Percentiles rank a stretch among this genome's conserved stretches.
phyloP scores from a whole-genome alignment of 805 yeast genomes.

The Hanseniaspora meyeri region DNA sequence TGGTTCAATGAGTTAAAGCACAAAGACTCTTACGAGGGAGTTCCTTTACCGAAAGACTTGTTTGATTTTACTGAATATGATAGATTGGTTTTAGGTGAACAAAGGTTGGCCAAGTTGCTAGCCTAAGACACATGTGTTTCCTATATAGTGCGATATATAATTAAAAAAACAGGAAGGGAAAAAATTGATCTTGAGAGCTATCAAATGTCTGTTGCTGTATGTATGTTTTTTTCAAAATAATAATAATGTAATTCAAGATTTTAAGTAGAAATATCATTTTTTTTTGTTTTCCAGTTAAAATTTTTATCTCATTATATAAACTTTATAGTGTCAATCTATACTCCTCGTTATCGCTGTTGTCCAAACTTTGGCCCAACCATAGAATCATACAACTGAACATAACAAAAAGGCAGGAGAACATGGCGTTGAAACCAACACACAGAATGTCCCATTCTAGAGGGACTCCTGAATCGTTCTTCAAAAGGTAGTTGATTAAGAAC shows the following conservation, averaged over 20 bases:
- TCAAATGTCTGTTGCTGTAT: background rate
- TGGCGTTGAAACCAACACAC: slow-evolving; percentile 12
- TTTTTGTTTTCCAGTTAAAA: no score
- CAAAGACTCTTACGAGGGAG: background rate
- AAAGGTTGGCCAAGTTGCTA: background rate
- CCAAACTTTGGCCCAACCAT: slow-evolving; percentile 67
- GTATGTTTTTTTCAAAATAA: background rate
- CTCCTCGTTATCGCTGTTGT: slow-evolving; percentile 4
- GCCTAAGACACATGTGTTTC: background rate
- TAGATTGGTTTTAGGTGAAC: slow-evolving; percentile 34
- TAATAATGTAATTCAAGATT: background rate
- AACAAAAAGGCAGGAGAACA: slow-evolving; percentile 35
- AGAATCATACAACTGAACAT: slow-evolving; percentile 80
- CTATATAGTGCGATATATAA: no score
- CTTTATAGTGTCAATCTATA: slow-evolving; percentile 53
- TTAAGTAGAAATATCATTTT: no score
- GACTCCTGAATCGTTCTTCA: slow-evolving; percentile 89
- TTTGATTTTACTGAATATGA: slow-evolving; percentile 66
- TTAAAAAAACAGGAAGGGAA: no score
- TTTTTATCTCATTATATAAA: background rate
- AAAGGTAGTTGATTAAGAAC: slow-evolving; percentile 70
- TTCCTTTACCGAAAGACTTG: slow-evolving; percentile 33
- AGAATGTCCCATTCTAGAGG: slow-evolving; percentile 14
- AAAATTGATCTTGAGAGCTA: background rate
- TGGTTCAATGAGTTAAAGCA: slow-evolving; percentile 62